Percentiles rank a stretch among this genome's conserved stretches.
Conservation (phyloP, 495 filamentous ascomycete genomes). For the Extremus antarcticus region DNA sequence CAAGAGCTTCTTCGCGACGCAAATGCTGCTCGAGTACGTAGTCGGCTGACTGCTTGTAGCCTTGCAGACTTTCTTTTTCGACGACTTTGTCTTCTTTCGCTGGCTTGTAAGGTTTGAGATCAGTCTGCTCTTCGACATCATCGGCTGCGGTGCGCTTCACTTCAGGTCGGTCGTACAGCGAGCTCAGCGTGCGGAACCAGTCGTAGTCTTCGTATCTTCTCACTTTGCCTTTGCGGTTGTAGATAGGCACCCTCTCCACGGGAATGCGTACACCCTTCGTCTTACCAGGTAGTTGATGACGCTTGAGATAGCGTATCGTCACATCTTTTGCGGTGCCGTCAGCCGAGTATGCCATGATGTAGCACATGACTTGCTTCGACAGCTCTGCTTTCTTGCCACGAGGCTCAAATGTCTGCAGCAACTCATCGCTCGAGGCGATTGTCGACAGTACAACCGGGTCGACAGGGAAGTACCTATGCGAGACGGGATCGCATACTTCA, state of each 20-base stretch:
- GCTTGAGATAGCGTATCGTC: conserved; percentile 80
- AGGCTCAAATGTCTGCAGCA: conserved; percentile 68
- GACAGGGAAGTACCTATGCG: conserved; percentile 65
- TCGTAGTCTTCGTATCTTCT: conserved; percentile 60
- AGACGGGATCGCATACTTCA: conserved; percentile 71
- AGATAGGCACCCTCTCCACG: conserved; percentile 64
- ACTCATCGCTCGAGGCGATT: conserved; percentile 55
- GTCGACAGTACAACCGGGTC: conserved; percentile 60
- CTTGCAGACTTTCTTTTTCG: conserved; percentile 62
- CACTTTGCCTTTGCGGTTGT: conserved; percentile 61
- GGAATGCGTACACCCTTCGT: conserved; percentile 78
- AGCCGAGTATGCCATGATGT: conserved; percentile 73
- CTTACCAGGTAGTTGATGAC: conserved; percentile 73
- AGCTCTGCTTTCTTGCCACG: conserved; percentile 70
- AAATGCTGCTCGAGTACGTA: conserved; percentile 81
- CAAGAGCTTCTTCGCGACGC: conserved; percentile 81
- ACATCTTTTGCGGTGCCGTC: conserved; percentile 93
- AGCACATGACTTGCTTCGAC: conserved; percentile 81
- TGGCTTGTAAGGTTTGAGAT: conserved; percentile 58
- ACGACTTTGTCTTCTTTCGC: conserved; percentile 50
- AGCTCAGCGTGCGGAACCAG: conserved; percentile 77
- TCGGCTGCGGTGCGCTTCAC: conserved; percentile 57
- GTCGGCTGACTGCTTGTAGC: conserved; percentile 73
- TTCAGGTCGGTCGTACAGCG: conserved; percentile 53
- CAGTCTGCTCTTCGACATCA: conserved; percentile 63